phyloP scores from a whole-genome alignment of 495 filamentous ascomycete genomes.

The Sabuloglossum arenarium region DNA sequence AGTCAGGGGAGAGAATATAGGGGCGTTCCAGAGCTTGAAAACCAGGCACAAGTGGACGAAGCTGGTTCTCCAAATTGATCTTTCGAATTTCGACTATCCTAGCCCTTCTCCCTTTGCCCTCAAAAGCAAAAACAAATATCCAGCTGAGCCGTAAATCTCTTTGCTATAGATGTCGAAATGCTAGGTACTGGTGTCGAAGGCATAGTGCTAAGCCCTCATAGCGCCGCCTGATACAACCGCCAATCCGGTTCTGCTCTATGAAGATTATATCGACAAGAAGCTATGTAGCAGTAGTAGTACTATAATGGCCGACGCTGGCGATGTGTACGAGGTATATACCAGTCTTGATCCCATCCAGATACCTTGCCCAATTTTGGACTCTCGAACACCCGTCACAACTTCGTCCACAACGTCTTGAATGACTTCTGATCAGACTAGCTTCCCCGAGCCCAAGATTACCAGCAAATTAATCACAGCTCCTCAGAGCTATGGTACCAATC shows the following conservation, averaged over 20 bases:
- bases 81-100: not conserved
- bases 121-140: not conserved
- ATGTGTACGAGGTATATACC: not conserved
- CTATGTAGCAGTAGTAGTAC: conserved; percentile 36
- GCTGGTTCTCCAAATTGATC: not conserved
- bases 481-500: not conserved
- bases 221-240: not conserved
- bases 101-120: not conserved
- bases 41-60: not conserved
- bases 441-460: not conserved
- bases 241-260: conserved; percentile 32
- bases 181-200: conserved; percentile 25
- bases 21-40: not conserved
- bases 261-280: conserved; percentile 44
- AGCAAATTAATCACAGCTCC: not conserved
- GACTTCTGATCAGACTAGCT: not conserved
- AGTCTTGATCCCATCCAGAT: not conserved
- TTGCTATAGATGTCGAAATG: not conserved
- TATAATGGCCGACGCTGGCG: not conserved
- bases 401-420: not conserved
- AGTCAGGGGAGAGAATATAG: not conserved
- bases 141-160: not conserved
- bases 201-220: conserved; percentile 13
- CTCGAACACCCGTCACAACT: not conserved
- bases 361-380: not conserved